These are phyloP conservation scores for Symbiodinium natans DNA, from an alignment of 73 alveolate species.

Conservation along the genomic window DNA sequence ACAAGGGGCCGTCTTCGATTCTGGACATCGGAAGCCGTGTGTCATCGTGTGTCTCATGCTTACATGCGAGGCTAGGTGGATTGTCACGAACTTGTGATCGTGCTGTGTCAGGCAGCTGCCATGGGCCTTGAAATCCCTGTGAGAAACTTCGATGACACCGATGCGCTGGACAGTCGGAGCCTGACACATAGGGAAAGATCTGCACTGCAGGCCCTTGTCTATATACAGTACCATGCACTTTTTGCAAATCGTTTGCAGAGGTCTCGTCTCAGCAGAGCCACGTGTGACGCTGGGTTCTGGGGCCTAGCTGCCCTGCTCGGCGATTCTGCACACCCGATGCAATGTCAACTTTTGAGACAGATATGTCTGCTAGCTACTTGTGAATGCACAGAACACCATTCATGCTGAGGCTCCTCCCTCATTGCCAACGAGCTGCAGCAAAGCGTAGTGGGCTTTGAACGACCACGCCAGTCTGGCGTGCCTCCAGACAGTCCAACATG, in stretches of 20 bases:
- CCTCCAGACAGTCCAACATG: too few species aligned
- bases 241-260: not conserved
- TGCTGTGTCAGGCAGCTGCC: slow-evolving; percentile 42
- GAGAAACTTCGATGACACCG: slow-evolving; percentile 62
- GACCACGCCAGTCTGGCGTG: too few species aligned
- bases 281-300: not conserved
- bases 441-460: not conserved
- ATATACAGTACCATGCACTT: too few species aligned
- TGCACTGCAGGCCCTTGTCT: too few species aligned
- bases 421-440: slow-evolving; percentile 44
- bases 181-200: not conserved
- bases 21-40: too few species aligned
- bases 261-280: slow-evolving; percentile 50
- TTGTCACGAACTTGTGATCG: too few species aligned
- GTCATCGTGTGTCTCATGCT: too few species aligned
- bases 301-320: not conserved
- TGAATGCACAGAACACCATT: not conserved
- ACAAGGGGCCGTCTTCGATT: too few species aligned
- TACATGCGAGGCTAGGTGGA: too few species aligned
- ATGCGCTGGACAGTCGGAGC: slow-evolving; percentile 28
- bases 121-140: slow-evolving; percentile 72
- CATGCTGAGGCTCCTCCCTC: slow-evolving; percentile 47
- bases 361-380: too few species aligned
- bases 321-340: not conserved
- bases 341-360: not conserved